Percentiles rank a stretch among this genome's conserved stretches.
Evolutionary conservation across 805 yeast species (phyloP).

Genomic region (Blastobotrys peoriensis): DNA sequence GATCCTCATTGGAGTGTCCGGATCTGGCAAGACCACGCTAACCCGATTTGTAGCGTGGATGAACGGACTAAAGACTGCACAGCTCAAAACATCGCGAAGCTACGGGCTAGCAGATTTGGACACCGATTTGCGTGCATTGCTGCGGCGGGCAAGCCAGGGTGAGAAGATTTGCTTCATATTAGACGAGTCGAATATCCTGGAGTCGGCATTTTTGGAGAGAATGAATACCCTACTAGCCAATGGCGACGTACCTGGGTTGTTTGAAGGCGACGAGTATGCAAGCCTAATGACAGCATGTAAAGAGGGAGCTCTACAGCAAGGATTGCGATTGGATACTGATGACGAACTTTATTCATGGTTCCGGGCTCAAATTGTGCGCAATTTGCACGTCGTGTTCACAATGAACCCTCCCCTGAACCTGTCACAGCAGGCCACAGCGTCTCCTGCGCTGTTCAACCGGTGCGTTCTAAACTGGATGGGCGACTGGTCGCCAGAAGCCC

Average conservation of each 20-base stretch:
- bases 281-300: slow-evolving; percentile 48
- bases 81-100: slow-evolving; percentile 48
- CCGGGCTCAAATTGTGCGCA: slow-evolving; percentile 53
- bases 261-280: slow-evolving; percentile 63
- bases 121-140: slow-evolving; percentile 46
- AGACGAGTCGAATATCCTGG: slow-evolving; percentile 73
- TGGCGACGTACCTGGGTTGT: slow-evolving; percentile 86
- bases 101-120: slow-evolving; percentile 66
- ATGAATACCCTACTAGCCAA: slow-evolving; percentile 93
- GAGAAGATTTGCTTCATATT: slow-evolving; percentile 64
- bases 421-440: slow-evolving; percentile 48
- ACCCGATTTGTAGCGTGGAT: slow-evolving; percentile 87
- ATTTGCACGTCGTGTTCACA: slow-evolving; percentile 79
- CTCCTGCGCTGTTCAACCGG: slow-evolving; percentile 86
- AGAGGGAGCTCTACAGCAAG: slow-evolving; percentile 48
- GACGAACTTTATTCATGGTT: slow-evolving; percentile 77
- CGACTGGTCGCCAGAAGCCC: slow-evolving; percentile 56
- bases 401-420: slow-evolving; percentile 40
- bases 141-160: slow-evolving; percentile 49
- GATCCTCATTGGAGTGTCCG: slow-evolving; percentile 74
- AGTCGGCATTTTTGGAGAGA: slow-evolving; percentile 75
- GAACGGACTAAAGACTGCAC: slow-evolving; percentile 61
- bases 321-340: slow-evolving; percentile 55
- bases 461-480: slow-evolving; percentile 91
- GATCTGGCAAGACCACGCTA: slow-evolving; percentile 75